Evolutionary conservation across 2,329 filamentous ascomycete species (phyloP), one percentile per base, ranked within the genome.

Genomic region (Arthrinium puccinioides): DNA sequence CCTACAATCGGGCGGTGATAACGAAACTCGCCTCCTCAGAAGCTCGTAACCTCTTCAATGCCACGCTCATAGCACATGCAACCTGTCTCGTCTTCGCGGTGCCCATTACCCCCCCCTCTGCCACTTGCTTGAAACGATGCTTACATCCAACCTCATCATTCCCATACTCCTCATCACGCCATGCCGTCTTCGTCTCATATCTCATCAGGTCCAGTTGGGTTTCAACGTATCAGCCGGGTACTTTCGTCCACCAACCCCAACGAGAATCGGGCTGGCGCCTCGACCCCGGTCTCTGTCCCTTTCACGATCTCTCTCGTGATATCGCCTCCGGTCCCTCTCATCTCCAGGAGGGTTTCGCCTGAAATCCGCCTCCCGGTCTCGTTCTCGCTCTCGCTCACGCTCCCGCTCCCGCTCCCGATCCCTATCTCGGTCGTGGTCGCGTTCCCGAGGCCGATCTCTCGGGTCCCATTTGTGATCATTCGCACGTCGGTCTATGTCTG

Each of bases 341-440:
- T 54, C 53, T 11, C 50, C 42, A 8, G 50, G 54, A 15, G 53
- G 21, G 14, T 46, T 40, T 16, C 43, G 53, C 27, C 60, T 55
- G 28, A 56, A 50, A 28, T 61, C 55, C 29, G 51, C 43, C 21
- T 49, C 47, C 46, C 57, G 49, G 18, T 56, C 55, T 35, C 49
- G 42, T 6, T 62, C 57, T 40, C 48, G 44, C 13, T 46, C 48
- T 21, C 49, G 47, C 13, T 43, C 44, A 23, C 51, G 39, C 21
- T 53, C 50, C 21, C 49, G 20, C 7, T 23, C 5, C 20, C 21
- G 21, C 20, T 33, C 31, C n/a, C n/a, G n/a, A n/a, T n/a, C n/a
- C n/a, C n/a, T n/a, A n/a, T n/a, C 37, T 36, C 21, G n/a, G 9
- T 32, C 31, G 14, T 32, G 37, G 24, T 38, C 40, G 14, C 15